Percentiles rank a stretch among this genome's conserved stretches.
These are phyloP conservation scores for Zanthoxylum bungeanum DNA, from an alignment of 345 rosid species.

Conservation along the genomic window DNA sequence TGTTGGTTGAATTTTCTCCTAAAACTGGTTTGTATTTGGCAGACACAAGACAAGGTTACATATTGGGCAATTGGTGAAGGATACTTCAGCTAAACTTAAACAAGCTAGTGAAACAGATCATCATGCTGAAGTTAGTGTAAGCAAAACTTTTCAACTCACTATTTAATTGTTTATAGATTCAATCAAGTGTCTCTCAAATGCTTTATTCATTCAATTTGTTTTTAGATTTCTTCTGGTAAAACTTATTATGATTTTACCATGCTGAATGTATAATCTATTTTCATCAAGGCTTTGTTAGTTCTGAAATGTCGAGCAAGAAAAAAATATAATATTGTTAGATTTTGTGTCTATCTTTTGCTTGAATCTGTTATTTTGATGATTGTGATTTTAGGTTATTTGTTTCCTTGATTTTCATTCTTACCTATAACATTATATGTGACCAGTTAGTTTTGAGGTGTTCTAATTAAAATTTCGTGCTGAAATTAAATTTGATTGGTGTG, in stretches of 20 bases:
- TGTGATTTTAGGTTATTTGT: background rate
- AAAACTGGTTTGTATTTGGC: slow-evolving; percentile 24
- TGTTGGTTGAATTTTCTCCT: background rate
- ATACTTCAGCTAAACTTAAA: slow-evolving; percentile 88
- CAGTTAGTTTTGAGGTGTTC: background rate
- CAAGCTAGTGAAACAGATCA: slow-evolving; percentile 92
- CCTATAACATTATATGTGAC: background rate
- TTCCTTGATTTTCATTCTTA: background rate
- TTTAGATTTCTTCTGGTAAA: slow-evolving; percentile 5
- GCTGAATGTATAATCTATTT: background rate
- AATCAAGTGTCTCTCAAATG: background rate
- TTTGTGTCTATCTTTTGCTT: background rate
- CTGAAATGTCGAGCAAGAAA: background rate
- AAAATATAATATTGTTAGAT: background rate
- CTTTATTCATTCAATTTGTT: no score
- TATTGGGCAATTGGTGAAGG: slow-evolving; percentile 87
- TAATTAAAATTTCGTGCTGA: background rate
- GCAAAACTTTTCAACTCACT: slow-evolving; percentile 19
- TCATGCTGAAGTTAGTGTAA: slow-evolving; percentile 61
- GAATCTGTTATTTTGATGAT: background rate
- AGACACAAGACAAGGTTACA: slow-evolving; percentile 85
- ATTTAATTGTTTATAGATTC: background rate
- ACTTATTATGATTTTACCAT: background rate
- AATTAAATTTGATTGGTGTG: background rate
- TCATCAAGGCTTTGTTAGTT: background rate